Evolutionary conservation across 192 early-diverging fungal genomes (phyloP).

Genomic region (Globomyces pollinis-pini): DNA sequence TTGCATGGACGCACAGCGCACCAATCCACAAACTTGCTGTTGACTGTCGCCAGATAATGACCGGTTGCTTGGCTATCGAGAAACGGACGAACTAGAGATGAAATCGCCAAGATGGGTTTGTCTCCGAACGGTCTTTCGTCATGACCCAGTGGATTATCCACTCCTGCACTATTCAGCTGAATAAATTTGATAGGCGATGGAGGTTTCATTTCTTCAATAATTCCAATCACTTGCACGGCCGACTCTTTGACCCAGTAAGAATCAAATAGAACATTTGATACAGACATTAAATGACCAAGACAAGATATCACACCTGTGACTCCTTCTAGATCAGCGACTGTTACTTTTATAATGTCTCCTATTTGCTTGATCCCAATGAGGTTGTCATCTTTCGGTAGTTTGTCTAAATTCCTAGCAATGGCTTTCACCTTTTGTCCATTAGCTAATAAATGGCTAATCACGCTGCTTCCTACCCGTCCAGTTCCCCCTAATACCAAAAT

Average conservation of each 20-base stretch:
- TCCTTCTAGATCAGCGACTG: background rate
- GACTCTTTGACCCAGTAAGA: background rate
- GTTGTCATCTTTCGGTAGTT: too few species aligned
- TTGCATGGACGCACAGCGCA: background rate
- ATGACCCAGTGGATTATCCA: background rate
- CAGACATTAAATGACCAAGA: background rate
- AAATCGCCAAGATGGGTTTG: background rate
- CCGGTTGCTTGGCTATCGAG: background rate
- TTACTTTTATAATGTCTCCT: too few species aligned
- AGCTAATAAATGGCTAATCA: too few species aligned
- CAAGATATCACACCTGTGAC: background rate
- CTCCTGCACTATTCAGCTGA: constrained; percentile 7
- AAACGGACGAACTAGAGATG: background rate
- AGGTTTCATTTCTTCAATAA: too few species aligned
- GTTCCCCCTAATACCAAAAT: too few species aligned
- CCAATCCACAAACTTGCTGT: constrained; percentile 7
- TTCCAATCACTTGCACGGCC: too few species aligned
- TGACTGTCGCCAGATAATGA: background rate
- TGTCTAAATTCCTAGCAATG: too few species aligned
- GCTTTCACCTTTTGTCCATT: too few species aligned
- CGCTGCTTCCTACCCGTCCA: too few species aligned
- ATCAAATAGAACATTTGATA: background rate
- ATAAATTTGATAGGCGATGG: too few species aligned
- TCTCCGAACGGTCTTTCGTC: background rate
- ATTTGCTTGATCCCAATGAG: too few species aligned